Percentiles rank a stretch among this genome's conserved stretches.
Conservation (phyloP, 2,329 filamentous ascomycete genomes). For the Truncatella angustata region DNA sequence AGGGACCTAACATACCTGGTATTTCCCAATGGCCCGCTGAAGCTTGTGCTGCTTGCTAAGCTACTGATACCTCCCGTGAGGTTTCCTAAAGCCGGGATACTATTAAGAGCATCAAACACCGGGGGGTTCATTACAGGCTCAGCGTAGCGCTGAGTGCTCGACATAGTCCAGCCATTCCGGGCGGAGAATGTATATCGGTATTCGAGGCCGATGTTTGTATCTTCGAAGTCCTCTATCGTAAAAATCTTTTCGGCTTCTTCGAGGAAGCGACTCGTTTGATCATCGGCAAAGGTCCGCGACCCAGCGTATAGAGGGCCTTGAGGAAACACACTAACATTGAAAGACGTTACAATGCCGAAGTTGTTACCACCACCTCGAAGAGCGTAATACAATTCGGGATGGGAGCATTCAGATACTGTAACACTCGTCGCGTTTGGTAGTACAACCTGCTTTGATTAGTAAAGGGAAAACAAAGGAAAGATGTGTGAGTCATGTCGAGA, state of each 20-base stretch:
- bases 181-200: slow-evolving; percentile 6
- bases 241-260: slow-evolving; percentile 11
- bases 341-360: slow-evolving; percentile 11
- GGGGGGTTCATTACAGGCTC: slow-evolving; percentile 3
- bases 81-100: neutral
- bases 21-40: neutral
- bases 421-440: slow-evolving; percentile 8
- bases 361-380: slow-evolving; percentile 12
- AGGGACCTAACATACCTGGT: neutral
- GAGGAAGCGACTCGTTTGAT: slow-evolving; percentile 6
- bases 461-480: too few relatives aligned
- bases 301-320: slow-evolving; percentile 8
- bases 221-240: slow-evolving; percentile 3
- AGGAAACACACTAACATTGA: slow-evolving; percentile 4
- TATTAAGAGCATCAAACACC: slow-evolving; percentile 2
- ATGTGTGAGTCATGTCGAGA: too few relatives aligned
- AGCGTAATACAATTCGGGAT: slow-evolving; percentile 12
- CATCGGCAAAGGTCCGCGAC: neutral
- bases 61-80: too few relatives aligned
- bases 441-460: too few relatives aligned
- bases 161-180: slow-evolving; percentile 4
- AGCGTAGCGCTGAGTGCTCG: slow-evolving; percentile 9
- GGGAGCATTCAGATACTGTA: neutral
- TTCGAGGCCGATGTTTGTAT: slow-evolving; percentile 8
- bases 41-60: too few relatives aligned